phyloP scores from a whole-genome alignment of 2,329 filamentous ascomycete species.

The Emergomyces pasteurianus region DNA sequence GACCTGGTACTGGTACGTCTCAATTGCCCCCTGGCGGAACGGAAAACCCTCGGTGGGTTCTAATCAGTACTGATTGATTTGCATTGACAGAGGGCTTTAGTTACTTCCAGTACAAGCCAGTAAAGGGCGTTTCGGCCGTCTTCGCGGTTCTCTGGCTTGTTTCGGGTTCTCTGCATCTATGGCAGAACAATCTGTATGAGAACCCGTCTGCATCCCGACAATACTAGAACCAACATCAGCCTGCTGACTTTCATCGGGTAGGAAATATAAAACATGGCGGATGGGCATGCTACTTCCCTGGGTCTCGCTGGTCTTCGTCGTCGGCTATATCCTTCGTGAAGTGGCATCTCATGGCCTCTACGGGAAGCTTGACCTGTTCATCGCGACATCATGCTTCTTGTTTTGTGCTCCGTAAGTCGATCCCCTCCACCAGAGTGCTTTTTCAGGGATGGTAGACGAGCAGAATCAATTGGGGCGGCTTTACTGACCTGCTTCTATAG shows the following conservation, averaged over 20 bases:
- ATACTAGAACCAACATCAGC: neutral
- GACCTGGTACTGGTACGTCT: neutral
- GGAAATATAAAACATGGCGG: constrained; percentile 30
- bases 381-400: constrained; percentile 28
- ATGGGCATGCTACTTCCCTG: constrained; percentile 32
- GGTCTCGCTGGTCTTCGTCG: constrained; percentile 29
- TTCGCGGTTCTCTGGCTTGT: constrained; percentile 30
- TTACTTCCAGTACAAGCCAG: constrained; percentile 31
- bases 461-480: neutral
- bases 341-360: constrained; percentile 26
- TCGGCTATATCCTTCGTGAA: constrained; percentile 26
- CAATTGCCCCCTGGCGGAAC: neutral
- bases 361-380: constrained; percentile 25
- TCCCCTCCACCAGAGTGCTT: neutral
- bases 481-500: constrained; percentile 8
- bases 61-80: constrained; percentile 9
- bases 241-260: constrained; percentile 10
- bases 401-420: constrained; percentile 27
- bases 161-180: constrained; percentile 27
- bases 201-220: neutral
- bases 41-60: neutral
- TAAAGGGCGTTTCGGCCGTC: constrained; percentile 29
- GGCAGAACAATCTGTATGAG: constrained; percentile 25
- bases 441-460: neutral
- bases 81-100: constrained; percentile 20